Evolutionary conservation across 2,329 filamentous ascomycete genomes (phyloP), one percentile per base, ranked within the genome.

Genomic region (Helminthosporium solani): DNA sequence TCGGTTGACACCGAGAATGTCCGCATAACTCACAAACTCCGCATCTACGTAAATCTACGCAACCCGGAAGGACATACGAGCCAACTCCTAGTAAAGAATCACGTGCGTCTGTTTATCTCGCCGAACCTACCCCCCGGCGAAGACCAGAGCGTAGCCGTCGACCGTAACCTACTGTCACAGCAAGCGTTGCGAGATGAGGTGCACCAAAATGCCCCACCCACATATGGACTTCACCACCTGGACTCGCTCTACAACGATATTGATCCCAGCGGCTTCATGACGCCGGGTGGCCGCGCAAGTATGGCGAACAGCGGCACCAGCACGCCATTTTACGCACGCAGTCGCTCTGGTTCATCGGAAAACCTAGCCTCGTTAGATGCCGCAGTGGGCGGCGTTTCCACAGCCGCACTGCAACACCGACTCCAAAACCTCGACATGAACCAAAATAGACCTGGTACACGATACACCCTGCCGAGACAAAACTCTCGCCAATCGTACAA

Each of bases 51-150:
- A 49, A 89, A 92, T 37, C 80, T 99, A 31, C 87, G 90, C 70
- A 97, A 99, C 60, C 92, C 94, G 0, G 94, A 99, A 66, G 92
- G 91, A 0, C 94, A 97, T 65, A 80, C 91, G 44, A 96, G 91
- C 45, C 92, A 97, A 84, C 82, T 96, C 42, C 86, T 92, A 42
- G 92, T 92, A 37, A 94, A 90, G 33, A 82, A 97, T 25, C 91
- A 94, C 1, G 82, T 97, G 14, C 90, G 90, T 44, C 85, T 99
- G 31, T 96, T 96, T 72, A 96, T 97, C 56, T 99, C 94, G 4
- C 92, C 94, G 0, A 94, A 94, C 63, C 84, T 96, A 60, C 87
- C 90, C 0, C 82, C 96, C 30, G 89, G 94, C 60, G 90, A 95
- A 42, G 82, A 92, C 49, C 94, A 95, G 58, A 86, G 88, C 59